These are phyloP conservation scores for Ceratonia siliqua DNA, from an alignment of 306 rosid species.

Conservation along the genomic window DNA sequence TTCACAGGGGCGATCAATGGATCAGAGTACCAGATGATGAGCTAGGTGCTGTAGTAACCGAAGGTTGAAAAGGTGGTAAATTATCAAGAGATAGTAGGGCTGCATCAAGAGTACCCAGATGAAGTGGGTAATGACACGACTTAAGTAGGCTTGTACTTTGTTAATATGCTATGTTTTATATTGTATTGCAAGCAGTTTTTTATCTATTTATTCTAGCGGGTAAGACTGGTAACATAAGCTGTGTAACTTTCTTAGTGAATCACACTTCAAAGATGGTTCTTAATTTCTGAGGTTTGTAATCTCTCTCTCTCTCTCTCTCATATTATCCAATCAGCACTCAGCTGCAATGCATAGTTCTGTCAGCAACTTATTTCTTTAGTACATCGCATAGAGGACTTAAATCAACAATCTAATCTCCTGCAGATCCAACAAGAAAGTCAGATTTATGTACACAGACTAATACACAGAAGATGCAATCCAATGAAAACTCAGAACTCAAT, in stretches of 20 bases:
- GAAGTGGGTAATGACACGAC: slow-evolving; percentile 30
- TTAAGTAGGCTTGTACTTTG: slow-evolving; percentile 1
- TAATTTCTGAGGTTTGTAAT: not conserved
- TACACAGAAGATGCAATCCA: slow-evolving; percentile 17
- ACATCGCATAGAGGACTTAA: slow-evolving; percentile 29
- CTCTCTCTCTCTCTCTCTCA: not conserved
- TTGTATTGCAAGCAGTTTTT: slow-evolving; percentile 17
- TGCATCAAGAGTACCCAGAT: slow-evolving; percentile 21
- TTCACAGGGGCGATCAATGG: slow-evolving; percentile 51
- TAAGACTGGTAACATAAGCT: slow-evolving; percentile 34
- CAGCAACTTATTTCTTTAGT: not conserved
- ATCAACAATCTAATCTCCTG: slow-evolving; percentile 38
- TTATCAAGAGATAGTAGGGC: slow-evolving; percentile 29
- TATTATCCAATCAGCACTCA: not conserved
- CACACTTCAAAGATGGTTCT: slow-evolving; percentile 32
- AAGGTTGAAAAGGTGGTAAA: slow-evolving; percentile 37
- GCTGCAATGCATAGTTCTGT: not conserved
- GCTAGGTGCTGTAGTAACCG: slow-evolving; percentile 35
- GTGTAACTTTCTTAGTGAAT: slow-evolving; percentile 30
- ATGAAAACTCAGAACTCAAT: slow-evolving; percentile 12
- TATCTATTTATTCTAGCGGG: slow-evolving; percentile 13
- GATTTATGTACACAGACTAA: slow-evolving; percentile 32
- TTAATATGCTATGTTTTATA: slow-evolving; percentile 28
- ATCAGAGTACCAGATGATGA: slow-evolving; percentile 47
- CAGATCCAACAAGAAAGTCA: slow-evolving; percentile 31